Base-by-base conservation (phyloP, 2,329 filamentous ascomycete species). In the Didymella pomorum region DNA sequence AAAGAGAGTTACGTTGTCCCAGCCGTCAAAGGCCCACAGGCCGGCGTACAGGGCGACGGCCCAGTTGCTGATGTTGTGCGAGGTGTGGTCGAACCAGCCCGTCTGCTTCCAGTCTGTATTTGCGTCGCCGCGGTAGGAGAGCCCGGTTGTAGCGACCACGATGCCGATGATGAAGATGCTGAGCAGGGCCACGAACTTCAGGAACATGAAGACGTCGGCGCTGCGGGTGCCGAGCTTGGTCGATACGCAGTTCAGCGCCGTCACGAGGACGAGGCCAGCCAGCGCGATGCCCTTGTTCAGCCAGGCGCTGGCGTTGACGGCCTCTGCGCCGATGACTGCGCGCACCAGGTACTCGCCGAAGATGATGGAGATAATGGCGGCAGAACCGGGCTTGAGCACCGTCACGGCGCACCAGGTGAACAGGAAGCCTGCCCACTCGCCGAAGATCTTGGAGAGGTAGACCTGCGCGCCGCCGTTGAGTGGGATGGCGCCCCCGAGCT, bases 331-430 rank as follows among this genome's bases (percentile, higher is more conserved):
- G 58, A 96, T 89, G 42, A 90, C 84, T 14, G 93, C 93, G 45
- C 93, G 86, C 52, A 97, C 92, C n/a, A 97, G 81, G 73, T 99
- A 99, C 79, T 99, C 95, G 42, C 95, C 95, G 82, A 98, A 97
- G 71, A 99, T 97, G 67, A 99, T 97, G 65, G 94, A 86, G 64
- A 99, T 92, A 73, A 99, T 99, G 61, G 95, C 95, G 10, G 93
- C 89, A 37, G 91, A 91, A 2, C 95, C 95, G 0, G 95, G 95
- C 79, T 97, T 98, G 61, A 99, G 82, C 12, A 99, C 95, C 60
- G 95, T 85, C 16, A 98, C 92, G 0, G 95, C 93, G 50, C 92
- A 93, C 95, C 95, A 99, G 2, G 93, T 96, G 77, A 97, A 99
- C 31, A 98, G 81, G 73, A 99, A 99, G 0, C 95, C 95, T 1